These are phyloP conservation scores for Inonotus obliquus DNA, from an alignment of 1,284 basidiomycete species.

Conservation along the genomic window DNA sequence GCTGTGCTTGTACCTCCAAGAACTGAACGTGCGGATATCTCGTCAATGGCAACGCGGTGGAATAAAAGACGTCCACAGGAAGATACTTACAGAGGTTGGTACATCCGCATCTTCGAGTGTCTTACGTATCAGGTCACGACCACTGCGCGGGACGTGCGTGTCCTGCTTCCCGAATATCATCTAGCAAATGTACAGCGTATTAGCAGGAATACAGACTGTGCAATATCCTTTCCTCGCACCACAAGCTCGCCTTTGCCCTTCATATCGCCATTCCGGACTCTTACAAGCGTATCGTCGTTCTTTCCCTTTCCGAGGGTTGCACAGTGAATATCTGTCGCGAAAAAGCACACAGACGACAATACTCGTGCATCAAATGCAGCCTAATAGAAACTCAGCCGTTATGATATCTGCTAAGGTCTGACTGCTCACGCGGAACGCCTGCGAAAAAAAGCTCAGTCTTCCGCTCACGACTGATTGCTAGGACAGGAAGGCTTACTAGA, in stretches of 20 bases:
- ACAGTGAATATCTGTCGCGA: slow-evolving; percentile 86
- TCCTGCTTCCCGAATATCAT: slow-evolving; percentile 95
- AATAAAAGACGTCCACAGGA: background rate
- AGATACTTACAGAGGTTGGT: slow-evolving; percentile 52
- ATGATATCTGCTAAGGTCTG: background rate
- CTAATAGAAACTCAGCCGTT: slow-evolving; percentile 32
- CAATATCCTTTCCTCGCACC: slow-evolving; percentile 37
- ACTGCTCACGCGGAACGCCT: slow-evolving; percentile 53
- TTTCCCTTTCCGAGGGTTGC: slow-evolving; percentile 84
- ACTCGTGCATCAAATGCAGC: slow-evolving; percentile 83
- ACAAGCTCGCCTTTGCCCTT: slow-evolving; percentile 78
- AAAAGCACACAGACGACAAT: slow-evolving; percentile 86
- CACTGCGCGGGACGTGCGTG: slow-evolving; percentile 67
- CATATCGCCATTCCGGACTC: slow-evolving; percentile 71
- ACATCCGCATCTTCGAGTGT: slow-evolving; percentile 77
- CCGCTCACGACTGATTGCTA: background rate
- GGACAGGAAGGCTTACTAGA: slow-evolving; percentile 42
- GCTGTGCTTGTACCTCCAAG: slow-evolving; percentile 89
- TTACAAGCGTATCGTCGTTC: slow-evolving; percentile 71
- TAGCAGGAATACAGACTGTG: background rate
- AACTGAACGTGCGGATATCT: slow-evolving; percentile 47
- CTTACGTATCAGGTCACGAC: slow-evolving; percentile 78
- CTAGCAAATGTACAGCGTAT: slow-evolving; percentile 31
- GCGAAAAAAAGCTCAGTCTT: slow-evolving; percentile 4
- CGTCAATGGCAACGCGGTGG: background rate